phyloP scores from a whole-genome alignment of 2,329 filamentous ascomycete species.

The Helotiales sp. region DNA sequence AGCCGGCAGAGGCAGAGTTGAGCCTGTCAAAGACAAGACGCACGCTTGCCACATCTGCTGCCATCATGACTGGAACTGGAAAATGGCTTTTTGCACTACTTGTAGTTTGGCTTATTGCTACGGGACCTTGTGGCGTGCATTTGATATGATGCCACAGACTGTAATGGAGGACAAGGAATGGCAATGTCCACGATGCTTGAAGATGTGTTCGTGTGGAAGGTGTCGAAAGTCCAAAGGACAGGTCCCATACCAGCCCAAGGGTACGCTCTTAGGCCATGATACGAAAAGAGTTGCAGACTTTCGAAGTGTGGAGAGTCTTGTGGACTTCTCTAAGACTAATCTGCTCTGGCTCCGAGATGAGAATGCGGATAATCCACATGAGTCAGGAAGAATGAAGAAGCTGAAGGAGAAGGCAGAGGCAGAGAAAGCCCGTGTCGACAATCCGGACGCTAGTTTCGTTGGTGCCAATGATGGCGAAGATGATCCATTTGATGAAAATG shows the following conservation, averaged over 20 bases:
- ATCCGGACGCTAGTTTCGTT: conserved; percentile 26
- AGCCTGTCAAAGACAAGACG: conserved; percentile 50
- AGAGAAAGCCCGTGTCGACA: conserved; percentile 31
- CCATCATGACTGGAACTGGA: conserved; percentile 78
- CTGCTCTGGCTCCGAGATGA: conserved; percentile 73
- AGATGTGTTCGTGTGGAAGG: conserved; percentile 82
- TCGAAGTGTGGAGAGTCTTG: conserved; percentile 83
- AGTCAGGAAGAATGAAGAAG: conserved; percentile 38
- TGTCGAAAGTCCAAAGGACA: conserved; percentile 67
- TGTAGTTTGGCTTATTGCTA: conserved; percentile 86
- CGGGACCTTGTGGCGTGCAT: conserved; percentile 86
- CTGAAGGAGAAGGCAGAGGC: conserved; percentile 36
- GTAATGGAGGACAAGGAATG: conserved; percentile 80
- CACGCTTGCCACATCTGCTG: conserved; percentile 79
- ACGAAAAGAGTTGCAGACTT: conserved; percentile 88
- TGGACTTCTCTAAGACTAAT: conserved; percentile 90
- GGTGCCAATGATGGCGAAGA: conserved; percentile 8
- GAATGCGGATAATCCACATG: conserved; percentile 46
- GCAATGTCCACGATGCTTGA: conserved; percentile 84
- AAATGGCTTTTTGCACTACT: conserved; percentile 76
- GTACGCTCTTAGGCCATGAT: conserved; percentile 85
- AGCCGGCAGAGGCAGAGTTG: conserved; percentile 34
- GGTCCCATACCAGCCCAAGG: conserved; percentile 80
- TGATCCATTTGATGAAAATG: conserved; percentile 15
- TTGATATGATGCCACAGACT: conserved; percentile 82